Conservation (phyloP, 164 flowering plant species). For the Magnolia sinica region DNA sequence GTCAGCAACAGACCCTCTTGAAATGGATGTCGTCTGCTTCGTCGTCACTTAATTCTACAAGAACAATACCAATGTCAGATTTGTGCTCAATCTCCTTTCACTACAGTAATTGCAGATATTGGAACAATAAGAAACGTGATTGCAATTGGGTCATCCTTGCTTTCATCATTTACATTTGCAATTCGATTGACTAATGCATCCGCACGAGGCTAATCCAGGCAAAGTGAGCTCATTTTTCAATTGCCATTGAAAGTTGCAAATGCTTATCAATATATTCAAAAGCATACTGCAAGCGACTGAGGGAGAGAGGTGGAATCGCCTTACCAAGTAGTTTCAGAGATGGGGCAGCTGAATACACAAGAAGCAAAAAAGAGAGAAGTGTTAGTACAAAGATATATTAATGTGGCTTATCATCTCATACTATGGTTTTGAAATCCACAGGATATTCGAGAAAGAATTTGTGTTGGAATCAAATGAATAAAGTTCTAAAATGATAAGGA, state of each 20-base stretch:
- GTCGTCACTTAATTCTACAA: constrained; percentile 75
- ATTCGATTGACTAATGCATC: neutral
- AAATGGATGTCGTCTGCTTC: constrained; percentile 90
- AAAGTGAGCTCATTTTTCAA: neutral
- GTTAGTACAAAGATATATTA: neutral
- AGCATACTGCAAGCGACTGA: neutral
- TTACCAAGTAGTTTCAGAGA: constrained; percentile 71
- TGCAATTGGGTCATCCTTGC: neutral
- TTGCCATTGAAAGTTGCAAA: neutral
- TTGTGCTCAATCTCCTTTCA: neutral
- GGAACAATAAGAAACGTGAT: neutral
- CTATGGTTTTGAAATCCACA: neutral
- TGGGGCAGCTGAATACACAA: constrained; percentile 45
- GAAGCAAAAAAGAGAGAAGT: constrained; percentile 7
- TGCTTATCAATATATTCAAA: neutral
- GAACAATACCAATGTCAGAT: constrained; percentile 10
- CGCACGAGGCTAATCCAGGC: neutral
- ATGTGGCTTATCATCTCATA: neutral
- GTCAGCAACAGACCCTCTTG: constrained; percentile 57
- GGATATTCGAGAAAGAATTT: neutral
- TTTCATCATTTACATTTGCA: neutral
- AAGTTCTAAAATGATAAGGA: neutral
- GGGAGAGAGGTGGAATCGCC: constrained; percentile 3
- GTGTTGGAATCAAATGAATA: neutral
- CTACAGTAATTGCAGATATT: no score